Conservation (phyloP, 495 filamentous ascomycete species). For the Lichina pygmaea region DNA sequence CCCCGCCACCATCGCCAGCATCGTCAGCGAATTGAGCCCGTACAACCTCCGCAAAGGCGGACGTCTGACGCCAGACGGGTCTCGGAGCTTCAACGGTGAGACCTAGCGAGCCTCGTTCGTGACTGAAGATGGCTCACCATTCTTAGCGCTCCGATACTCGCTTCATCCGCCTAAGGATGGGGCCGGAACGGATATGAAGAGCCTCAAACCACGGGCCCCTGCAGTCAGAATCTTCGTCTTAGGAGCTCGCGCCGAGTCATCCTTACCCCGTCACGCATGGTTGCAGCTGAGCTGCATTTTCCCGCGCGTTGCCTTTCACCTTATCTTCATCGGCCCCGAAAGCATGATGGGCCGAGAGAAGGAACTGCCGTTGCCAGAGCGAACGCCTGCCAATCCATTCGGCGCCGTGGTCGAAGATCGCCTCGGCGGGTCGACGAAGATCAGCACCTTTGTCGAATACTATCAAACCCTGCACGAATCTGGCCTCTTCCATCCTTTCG, state of each 20-base stretch:
- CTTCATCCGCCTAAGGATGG: constrained; percentile 69
- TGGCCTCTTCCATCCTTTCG: constrained; percentile 68
- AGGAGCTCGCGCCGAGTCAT: constrained; percentile 87
- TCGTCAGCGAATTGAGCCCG: constrained; percentile 80
- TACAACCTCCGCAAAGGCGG: constrained; percentile 48
- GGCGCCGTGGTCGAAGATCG: constrained; percentile 79
- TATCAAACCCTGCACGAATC: constrained; percentile 90
- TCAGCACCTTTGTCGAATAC: constrained; percentile 91
- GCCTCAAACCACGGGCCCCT: constrained; percentile 56
- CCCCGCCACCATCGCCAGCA: constrained; percentile 68
- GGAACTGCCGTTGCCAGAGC: constrained; percentile 72
- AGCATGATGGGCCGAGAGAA: constrained; percentile 72
- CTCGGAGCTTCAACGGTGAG: constrained; percentile 79
- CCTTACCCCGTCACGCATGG: constrained; percentile 82
- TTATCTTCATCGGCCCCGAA: constrained; percentile 91
- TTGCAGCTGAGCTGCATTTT: constrained; percentile 76
- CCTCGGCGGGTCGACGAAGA: constrained; percentile 64
- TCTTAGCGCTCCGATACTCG: constrained; percentile 63
- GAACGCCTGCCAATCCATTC: constrained; percentile 65
- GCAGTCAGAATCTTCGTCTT: constrained; percentile 82
- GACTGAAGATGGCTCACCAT: background rate
- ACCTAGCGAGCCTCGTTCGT: background rate
- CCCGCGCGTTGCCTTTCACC: constrained; percentile 49
- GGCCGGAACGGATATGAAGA: constrained; percentile 44
- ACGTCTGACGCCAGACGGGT: constrained; percentile 57